These are phyloP conservation scores for Auriscalpium orientale DNA, from an alignment of 768 basidiomycete genomes.

Conservation along the genomic window DNA sequence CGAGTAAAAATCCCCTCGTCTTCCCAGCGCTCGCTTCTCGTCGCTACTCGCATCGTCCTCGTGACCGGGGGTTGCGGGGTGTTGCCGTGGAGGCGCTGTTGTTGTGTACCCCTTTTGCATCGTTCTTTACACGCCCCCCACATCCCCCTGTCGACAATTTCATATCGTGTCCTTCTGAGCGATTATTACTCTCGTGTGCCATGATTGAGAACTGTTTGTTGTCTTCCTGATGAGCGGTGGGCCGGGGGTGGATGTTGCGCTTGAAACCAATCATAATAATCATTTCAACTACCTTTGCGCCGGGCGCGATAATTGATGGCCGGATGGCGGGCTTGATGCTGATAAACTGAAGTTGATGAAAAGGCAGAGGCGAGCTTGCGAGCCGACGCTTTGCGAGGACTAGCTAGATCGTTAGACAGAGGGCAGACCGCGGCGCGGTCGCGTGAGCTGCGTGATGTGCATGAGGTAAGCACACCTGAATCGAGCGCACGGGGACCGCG, in stretches of 20 bases:
- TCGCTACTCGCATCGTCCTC: neutral
- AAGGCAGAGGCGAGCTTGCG: too few species aligned
- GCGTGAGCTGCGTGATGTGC: too few species aligned
- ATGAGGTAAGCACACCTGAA: too few species aligned
- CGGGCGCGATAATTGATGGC: too few species aligned
- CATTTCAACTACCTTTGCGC: too few species aligned
- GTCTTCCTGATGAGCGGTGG: neutral
- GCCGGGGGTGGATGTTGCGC: neutral
- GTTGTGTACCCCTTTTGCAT: slow-evolving; percentile 1
- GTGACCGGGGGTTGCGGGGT: neutral
- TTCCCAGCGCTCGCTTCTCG: slow-evolving; percentile 5
- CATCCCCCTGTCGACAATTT: slow-evolving; percentile 6
- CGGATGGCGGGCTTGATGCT: too few species aligned
- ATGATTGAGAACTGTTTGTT: neutral
- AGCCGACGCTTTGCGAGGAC: too few species aligned
- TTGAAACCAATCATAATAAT: neutral
- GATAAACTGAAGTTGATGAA: too few species aligned
- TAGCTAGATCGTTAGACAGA: too few species aligned
- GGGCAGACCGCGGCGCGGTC: too few species aligned
- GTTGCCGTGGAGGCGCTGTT: neutral
- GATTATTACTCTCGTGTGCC: slow-evolving; percentile 1
- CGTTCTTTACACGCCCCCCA: slow-evolving; percentile 5
- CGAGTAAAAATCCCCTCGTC: slow-evolving; percentile 37
- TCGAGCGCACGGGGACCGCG: too few species aligned
- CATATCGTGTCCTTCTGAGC: slow-evolving; percentile 6